Evolutionary conservation across 2,329 filamentous ascomycete genomes (phyloP).

Genomic region (Daldinia sp.): DNA sequence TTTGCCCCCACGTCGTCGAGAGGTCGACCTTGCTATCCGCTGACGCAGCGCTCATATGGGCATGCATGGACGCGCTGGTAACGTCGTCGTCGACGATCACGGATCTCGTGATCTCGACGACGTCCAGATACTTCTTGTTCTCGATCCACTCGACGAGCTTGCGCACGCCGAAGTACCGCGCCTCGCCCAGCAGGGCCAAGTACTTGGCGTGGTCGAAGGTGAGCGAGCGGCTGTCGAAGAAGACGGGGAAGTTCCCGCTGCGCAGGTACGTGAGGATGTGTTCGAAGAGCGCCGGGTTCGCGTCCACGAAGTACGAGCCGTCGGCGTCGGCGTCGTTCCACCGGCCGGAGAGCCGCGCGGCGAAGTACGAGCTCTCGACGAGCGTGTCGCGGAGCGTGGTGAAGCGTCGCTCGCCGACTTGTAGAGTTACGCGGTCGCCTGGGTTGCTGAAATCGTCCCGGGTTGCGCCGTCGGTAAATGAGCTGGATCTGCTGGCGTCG

Average conservation of each 20-base stretch:
- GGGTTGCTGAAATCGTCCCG: not conserved
- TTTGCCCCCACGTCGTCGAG: slow-evolving; percentile 44
- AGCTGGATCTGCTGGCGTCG: not conserved
- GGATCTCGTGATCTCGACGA: slow-evolving; percentile 38
- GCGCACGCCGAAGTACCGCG: slow-evolving; percentile 52
- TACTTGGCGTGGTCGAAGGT: slow-evolving; percentile 53
- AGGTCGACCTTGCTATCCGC: slow-evolving; percentile 18
- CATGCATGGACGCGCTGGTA: not conserved
- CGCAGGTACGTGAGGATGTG: slow-evolving; percentile 54
- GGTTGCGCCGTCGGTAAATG: not conserved
- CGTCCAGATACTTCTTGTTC: slow-evolving; percentile 42
- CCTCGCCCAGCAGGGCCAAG: slow-evolving; percentile 50
- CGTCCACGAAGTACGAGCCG: slow-evolving; percentile 56
- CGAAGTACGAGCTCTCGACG: slow-evolving; percentile 45
- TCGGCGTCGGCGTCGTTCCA: slow-evolving; percentile 47
- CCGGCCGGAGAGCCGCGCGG: slow-evolving; percentile 41
- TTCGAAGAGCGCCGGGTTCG: slow-evolving; percentile 53
- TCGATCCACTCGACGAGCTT: slow-evolving; percentile 51
- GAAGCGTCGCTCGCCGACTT: slow-evolving; percentile 43
- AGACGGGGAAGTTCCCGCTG: slow-evolving; percentile 51
- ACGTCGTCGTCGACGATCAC: not conserved
- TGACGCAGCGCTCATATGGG: not conserved
- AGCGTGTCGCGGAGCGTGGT: slow-evolving; percentile 41
- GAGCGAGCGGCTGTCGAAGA: slow-evolving; percentile 49
- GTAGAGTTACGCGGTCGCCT: slow-evolving; percentile 22